phyloP scores from a whole-genome alignment of 345 rosid genomes.

The Lepidium africanum region DNA sequence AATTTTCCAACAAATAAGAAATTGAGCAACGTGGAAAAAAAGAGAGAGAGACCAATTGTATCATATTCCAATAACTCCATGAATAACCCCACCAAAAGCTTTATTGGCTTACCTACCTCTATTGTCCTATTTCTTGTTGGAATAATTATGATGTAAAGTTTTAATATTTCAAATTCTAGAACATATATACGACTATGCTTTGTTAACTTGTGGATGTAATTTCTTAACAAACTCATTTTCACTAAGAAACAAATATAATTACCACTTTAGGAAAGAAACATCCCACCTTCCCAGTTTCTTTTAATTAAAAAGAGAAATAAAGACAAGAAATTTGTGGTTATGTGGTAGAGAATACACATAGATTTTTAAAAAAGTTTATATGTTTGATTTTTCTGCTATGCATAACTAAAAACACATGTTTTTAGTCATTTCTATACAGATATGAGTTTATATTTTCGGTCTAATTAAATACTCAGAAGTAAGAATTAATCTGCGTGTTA shows the following conservation, averaged over 20 bases:
- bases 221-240: background rate
- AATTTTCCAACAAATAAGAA: background rate
- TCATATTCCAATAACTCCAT: slow-evolving; percentile 10
- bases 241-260: too few relatives aligned
- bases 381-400: too few relatives aligned
- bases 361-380: too few relatives aligned
- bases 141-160: slow-evolving; percentile 14
- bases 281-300: background rate
- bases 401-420: too few relatives aligned
- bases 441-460: too few relatives aligned
- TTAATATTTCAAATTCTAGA: background rate
- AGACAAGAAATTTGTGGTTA: too few relatives aligned
- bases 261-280: background rate
- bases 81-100: slow-evolving; percentile 7
- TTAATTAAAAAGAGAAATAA: too few relatives aligned
- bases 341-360: too few relatives aligned
- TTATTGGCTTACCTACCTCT: slow-evolving; percentile 22
- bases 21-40: background rate
- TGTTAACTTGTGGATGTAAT: background rate
- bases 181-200: too few relatives aligned
- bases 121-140: slow-evolving; percentile 21
- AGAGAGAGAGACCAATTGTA: background rate
- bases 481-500: too few relatives aligned
- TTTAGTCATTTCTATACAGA: too few relatives aligned
- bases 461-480: too few relatives aligned